A percentile compares a stretch with the other conserved stretches of the same genome.
phyloP scores from a whole-genome alignment of 164 flowering plant species.

The Vitis rotundifolia region DNA sequence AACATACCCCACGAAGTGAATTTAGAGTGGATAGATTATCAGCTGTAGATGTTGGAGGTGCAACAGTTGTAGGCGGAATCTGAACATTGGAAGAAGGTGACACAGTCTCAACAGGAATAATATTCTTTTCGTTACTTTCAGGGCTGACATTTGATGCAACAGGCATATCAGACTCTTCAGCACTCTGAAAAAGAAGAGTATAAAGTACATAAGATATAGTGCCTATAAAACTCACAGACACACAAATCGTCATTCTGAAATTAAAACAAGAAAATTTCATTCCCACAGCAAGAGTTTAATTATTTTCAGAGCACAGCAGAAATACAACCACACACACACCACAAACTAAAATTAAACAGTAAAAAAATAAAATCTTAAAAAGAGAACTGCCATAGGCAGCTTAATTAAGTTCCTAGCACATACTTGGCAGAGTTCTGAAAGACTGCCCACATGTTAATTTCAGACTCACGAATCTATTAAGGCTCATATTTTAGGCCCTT shows the following conservation, averaged over 20 bases:
- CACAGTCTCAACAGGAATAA: conserved; percentile 36
- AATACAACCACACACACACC: no score
- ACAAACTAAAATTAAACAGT: no score
- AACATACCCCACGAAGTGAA: conserved; percentile 77
- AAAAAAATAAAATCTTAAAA: no score
- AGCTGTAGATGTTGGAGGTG: conserved; percentile 38
- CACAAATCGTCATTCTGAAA: background rate
- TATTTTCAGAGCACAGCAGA: no score
- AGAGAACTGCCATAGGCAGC: no score
- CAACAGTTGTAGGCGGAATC: conserved; percentile 30
- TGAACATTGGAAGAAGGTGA: conserved; percentile 54
- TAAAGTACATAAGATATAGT: background rate
- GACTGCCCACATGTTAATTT: no score
- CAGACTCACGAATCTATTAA: no score
- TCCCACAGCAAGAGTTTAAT: no score
- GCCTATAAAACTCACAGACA: background rate
- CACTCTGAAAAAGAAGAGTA: conserved; percentile 43
- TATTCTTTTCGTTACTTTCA: conserved; percentile 48
- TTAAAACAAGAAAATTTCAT: background rate
- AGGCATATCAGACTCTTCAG: conserved; percentile 61
- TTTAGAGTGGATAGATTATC: conserved; percentile 68
- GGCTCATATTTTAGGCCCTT: no score
- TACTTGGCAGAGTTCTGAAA: no score
- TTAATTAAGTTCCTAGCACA: no score
- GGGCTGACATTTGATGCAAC: conserved; percentile 35